Percentiles rank a stretch among this genome's conserved stretches.
phyloP scores from a whole-genome alignment of 2,329 filamentous ascomycete genomes.

The Aureobasidium vineae region DNA sequence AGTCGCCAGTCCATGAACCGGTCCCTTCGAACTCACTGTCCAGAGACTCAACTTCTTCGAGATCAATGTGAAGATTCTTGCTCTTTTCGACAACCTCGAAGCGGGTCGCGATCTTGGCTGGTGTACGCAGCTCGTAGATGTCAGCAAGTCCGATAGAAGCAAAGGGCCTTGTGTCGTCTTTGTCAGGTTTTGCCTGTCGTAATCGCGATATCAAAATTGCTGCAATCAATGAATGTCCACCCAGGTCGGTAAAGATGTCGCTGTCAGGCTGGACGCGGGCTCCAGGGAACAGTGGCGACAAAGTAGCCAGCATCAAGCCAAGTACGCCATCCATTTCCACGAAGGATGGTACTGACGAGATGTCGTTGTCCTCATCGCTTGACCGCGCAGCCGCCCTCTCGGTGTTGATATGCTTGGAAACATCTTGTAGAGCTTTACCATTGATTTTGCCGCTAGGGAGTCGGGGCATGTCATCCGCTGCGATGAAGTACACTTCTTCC shows the following conservation, averaged over 20 bases:
- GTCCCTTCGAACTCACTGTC: conserved; percentile 1
- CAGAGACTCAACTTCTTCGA: not conserved
- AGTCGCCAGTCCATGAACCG: conserved; percentile 6
- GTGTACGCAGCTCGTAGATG: conserved; percentile 1
- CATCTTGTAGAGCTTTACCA: not conserved
- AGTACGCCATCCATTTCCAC: not conserved
- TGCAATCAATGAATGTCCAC: conserved; percentile 3
- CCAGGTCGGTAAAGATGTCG: conserved; percentile 2
- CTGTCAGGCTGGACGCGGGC: not conserved
- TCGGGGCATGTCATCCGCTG: not conserved
- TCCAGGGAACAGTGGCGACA: conserved; percentile 3
- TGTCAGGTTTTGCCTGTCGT: conserved; percentile 1
- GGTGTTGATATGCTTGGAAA: not conserved
- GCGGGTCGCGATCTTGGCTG: not conserved
- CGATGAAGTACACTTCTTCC: not conserved
- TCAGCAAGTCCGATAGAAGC: conserved; percentile 8
- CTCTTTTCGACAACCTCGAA: not conserved
- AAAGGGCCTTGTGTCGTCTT: not conserved
- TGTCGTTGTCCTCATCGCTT: not conserved
- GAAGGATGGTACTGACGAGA: not conserved
- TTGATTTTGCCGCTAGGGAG: conserved; percentile 9
- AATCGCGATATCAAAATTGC: not conserved
- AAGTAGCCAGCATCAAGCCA: not conserved
- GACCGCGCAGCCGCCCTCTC: not conserved
- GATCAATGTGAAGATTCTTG: not conserved